phyloP scores from a whole-genome alignment of 495 filamentous ascomycete genomes.

The Penicillium daleae region DNA sequence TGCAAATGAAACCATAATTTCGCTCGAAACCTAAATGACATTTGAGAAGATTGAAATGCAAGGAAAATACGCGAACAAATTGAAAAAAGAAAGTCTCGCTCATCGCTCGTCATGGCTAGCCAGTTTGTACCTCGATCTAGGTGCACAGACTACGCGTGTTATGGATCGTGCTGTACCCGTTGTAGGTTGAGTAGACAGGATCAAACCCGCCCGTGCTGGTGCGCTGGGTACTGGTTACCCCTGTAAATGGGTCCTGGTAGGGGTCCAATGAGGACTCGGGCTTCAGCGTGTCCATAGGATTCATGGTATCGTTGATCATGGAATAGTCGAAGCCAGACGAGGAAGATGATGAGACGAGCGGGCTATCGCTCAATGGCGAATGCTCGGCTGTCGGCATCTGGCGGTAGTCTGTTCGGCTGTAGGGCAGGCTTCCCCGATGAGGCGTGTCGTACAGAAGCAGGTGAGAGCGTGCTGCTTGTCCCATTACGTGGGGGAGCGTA shows the following conservation, averaged over 20 bases:
- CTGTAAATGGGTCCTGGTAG: constrained; percentile 41
- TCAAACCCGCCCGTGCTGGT: constrained; percentile 38
- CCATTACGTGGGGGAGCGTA: constrained; percentile 38
- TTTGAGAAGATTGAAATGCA: constrained; percentile 14
- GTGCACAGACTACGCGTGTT: constrained; percentile 44
- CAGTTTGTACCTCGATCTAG: constrained; percentile 16
- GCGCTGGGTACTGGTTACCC: constrained; percentile 29
- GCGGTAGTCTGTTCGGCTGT: constrained; percentile 41
- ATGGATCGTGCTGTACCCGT: constrained; percentile 38
- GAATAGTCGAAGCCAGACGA: constrained; percentile 47
- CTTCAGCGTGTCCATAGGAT: constrained; percentile 48
- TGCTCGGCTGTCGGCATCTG: constrained; percentile 42
- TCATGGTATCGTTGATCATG: constrained; percentile 46
- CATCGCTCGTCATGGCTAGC: neutral
- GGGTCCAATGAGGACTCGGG: constrained; percentile 36
- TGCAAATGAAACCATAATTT: constrained; percentile 4
- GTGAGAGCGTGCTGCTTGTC: constrained; percentile 40
- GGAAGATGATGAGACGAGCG: constrained; percentile 49
- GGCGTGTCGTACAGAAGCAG: constrained; percentile 43
- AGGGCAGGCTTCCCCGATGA: constrained; percentile 40
- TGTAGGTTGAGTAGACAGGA: constrained; percentile 41
- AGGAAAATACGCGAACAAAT: constrained; percentile 16
- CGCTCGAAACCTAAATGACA: constrained; percentile 13
- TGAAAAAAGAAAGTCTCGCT: too few species aligned
- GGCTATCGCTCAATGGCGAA: constrained; percentile 46